Evolutionary conservation across 352 stramenopile species (phyloP).

Genomic region (Globisporangium sylvaticum): DNA sequence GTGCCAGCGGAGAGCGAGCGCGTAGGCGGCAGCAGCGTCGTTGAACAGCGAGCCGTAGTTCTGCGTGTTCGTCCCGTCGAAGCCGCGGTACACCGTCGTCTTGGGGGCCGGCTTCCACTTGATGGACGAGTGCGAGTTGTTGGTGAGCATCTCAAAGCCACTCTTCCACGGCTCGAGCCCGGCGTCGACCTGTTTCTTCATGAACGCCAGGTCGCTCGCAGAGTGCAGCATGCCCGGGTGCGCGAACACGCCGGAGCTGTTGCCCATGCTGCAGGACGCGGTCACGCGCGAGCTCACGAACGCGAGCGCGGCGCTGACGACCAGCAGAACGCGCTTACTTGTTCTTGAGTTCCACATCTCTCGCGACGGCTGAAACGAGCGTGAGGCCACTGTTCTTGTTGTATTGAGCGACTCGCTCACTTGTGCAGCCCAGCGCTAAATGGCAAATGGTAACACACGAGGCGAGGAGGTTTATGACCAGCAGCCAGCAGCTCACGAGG

Average conservation of each 20-base stretch:
- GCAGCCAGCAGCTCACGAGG: neutral
- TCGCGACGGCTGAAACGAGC: neutral
- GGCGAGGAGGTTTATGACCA: neutral
- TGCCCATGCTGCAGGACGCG: slow-evolving; percentile 10
- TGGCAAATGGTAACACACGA: neutral
- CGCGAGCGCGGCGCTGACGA: neutral
- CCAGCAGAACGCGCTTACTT: neutral
- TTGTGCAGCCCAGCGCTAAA: neutral
- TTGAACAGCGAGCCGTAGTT: slow-evolving; percentile 19
- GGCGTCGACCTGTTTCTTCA: slow-evolving; percentile 13
- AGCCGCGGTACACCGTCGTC: slow-evolving; percentile 13
- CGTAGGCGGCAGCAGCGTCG: slow-evolving; percentile 18
- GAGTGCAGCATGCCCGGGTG: slow-evolving; percentile 21
- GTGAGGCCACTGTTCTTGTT: neutral
- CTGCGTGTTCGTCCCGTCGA: slow-evolving; percentile 11
- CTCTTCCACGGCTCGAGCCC: slow-evolving; percentile 20
- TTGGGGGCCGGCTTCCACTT: slow-evolving; percentile 10
- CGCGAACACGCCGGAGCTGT: slow-evolving; percentile 6
- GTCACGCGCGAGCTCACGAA: neutral
- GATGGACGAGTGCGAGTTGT: slow-evolving; percentile 14
- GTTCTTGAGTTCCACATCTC: neutral
- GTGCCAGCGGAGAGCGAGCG: slow-evolving; percentile 18
- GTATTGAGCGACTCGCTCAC: neutral
- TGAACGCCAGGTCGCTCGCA: slow-evolving; percentile 13
- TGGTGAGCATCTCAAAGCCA: slow-evolving; percentile 18